Evolutionary conservation across 1,139 yeast species (phyloP), one percentile per base, ranked within the genome.

Genomic region (Arxiozyma bovina): DNA sequence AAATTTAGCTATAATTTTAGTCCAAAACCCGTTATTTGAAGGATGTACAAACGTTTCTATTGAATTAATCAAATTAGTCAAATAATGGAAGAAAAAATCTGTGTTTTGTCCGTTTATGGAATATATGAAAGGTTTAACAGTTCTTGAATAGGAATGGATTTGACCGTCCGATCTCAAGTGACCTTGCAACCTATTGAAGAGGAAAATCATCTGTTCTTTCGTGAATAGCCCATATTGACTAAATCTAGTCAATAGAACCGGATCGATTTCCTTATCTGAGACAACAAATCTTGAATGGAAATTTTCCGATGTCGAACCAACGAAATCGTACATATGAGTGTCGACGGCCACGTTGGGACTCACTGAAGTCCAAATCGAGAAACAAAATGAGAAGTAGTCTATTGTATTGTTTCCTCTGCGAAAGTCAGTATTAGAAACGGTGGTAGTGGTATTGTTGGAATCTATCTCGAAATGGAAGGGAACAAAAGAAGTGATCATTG

Each of bases 21-120:
- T 80, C 98, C 99, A 91, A 34, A 79, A 78, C 0, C 97, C 98
- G 20, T 77, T 72, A 67, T 91, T 91, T 0, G 98, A 90, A 5
- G 99, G 99, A 70, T 93, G 97, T n/a, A 84, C 84, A 70, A 85
- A 88, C 45, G 96, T 87, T 60, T 82, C 85, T 18, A 90, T 75
- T 0, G 96, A 83, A 58, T 83, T 83, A 30, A 85, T 65, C 45
- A 88, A 71, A 0, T 81, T 76, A 46, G 75, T 74, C 18, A 93
- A 64, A 46, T 78, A 73, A 18, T 76, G 80, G 61, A 87, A 67
- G 17, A 84, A 76, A 5, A 81, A 80, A n/a, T 71, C 77, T 6
- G 75, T 71, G 45, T 71, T 63, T 11, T 75, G 72, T 0, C 89
- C 86, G 44, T 77, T 77, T 9, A 90, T 71, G 0, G 94, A 84